Percentiles rank a stretch among this genome's conserved stretches.
Evolutionary conservation across 2,329 filamentous ascomycete species (phyloP).

Genomic region (Beauveria sp.): DNA sequence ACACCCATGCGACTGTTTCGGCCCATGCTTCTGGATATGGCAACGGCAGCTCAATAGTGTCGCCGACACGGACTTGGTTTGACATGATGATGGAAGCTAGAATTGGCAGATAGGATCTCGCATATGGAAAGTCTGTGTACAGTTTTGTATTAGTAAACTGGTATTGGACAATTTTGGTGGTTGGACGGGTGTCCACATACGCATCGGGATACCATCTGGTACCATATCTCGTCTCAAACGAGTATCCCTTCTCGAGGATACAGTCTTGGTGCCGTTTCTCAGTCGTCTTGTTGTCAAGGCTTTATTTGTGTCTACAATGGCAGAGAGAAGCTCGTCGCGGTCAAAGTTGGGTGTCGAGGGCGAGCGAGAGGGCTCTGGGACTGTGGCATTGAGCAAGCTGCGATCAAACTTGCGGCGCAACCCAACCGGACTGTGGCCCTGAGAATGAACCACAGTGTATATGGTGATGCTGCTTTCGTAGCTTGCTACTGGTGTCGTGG

Average conservation of each 20-base stretch:
- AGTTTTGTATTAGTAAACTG: neutral
- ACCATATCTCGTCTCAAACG: slow-evolving; percentile 9
- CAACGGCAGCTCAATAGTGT: slow-evolving; percentile 49
- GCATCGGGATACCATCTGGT: slow-evolving; percentile 15
- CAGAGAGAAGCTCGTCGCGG: slow-evolving; percentile 13
- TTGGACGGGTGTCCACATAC: slow-evolving; percentile 9
- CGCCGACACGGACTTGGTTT: slow-evolving; percentile 41
- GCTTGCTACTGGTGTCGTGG: neutral
- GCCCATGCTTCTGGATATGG: slow-evolving; percentile 49
- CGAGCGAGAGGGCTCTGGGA: slow-evolving; percentile 28
- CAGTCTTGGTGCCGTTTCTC: neutral
- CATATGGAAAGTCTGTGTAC: slow-evolving; percentile 22
- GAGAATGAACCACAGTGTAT: slow-evolving; percentile 22
- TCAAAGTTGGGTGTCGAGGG: slow-evolving; percentile 16
- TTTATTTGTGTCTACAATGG: neutral
- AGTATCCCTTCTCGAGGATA: neutral
- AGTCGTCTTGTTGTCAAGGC: neutral
- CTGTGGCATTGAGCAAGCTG: slow-evolving; percentile 36
- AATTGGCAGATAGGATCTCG: slow-evolving; percentile 38
- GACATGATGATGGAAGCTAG: slow-evolving; percentile 48
- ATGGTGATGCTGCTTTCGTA: slow-evolving; percentile 18
- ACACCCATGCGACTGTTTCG: slow-evolving; percentile 47
- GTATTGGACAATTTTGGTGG: neutral
- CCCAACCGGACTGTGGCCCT: slow-evolving; percentile 35
- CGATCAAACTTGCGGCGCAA: slow-evolving; percentile 45